Evolutionary conservation across 805 yeast species (phyloP), one percentile per base, ranked within the genome.

Genomic region (Candida insectorum): DNA sequence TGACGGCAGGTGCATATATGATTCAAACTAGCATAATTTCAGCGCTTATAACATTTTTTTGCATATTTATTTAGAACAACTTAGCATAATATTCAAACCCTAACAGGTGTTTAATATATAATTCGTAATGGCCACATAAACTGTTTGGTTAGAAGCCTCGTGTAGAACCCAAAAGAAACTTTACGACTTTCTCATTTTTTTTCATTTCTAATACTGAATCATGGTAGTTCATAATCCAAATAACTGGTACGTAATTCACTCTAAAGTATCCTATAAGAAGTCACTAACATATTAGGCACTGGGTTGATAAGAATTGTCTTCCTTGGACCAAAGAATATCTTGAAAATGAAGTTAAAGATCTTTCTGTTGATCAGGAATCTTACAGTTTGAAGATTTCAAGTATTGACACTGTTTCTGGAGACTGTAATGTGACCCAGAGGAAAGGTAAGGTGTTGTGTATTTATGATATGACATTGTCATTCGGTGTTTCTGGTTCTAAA

Each of bases 401-500:
- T 2, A 60, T 81, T 3, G 61, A 56, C 16, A 54, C 73, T 5
- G 54, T 66, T 12, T 51, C 65, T 5, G 94, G 94, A 15, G 93
- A 85, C 54, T 82, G 93, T 47, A 85, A 84, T 48, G 89, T 85
- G 10, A 79, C 86, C 15, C 91, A 85, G 57, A 74, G 94, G 63
- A 85, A 85, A 58, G 91, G 91, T 6, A 81, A 79, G 57, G 85
- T 81, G 16, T 73, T 77, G 48, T 83, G 91, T 51, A 79, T 84
- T 31, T 84, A 74, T 49, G 94, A 85, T 51, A 53, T 84, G 69
- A 62, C 63, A 28, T 54, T 84, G 29, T 67, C 63, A 42, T 67
- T 84, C 37, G 49, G 60, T 7, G 63, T 78, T 14, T 49, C 54
- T 23, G 68, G 74, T 10, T 45, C 52, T 18, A 61, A 55, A 6